Percentiles rank a stretch among this genome's conserved stretches.
Conservation (phyloP, 2,329 filamentous ascomycete species). For the Macrophomina pseudophaseolina region DNA sequence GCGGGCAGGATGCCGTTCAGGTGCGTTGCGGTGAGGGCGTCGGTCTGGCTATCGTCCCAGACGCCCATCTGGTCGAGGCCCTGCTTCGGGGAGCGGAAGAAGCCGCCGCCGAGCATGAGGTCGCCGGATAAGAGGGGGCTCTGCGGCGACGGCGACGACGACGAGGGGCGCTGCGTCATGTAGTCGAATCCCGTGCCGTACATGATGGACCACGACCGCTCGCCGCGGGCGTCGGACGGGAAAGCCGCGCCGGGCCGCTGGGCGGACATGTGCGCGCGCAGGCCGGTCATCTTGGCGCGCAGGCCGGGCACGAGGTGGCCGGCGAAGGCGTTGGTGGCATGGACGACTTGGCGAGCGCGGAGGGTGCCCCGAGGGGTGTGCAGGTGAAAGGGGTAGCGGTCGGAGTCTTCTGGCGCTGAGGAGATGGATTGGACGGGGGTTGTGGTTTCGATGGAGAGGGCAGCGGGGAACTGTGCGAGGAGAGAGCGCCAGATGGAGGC, state of each 20-base stretch:
- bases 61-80: constrained; percentile 30
- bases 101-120: constrained; percentile 54
- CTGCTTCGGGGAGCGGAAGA: constrained; percentile 39
- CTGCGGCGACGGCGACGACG: constrained; percentile 40
- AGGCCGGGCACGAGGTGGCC: constrained; percentile 36
- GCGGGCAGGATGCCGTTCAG: constrained; percentile 33
- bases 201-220: constrained; percentile 36
- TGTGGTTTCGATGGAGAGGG: constrained; percentile 12
- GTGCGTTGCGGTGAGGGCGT: constrained; percentile 10
- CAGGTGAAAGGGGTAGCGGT: neutral
- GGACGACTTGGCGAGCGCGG: constrained; percentile 31
- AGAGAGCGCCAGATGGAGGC: constrained; percentile 9
- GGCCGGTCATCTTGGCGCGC: constrained; percentile 16
- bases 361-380: constrained; percentile 19
- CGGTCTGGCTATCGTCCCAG: constrained; percentile 45
- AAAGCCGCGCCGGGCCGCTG: constrained; percentile 12
- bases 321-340: constrained; percentile 39
- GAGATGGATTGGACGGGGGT: constrained; percentile 16
- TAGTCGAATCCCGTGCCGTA: constrained; percentile 23
- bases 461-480: neutral
- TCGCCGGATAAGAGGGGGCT: constrained; percentile 43
- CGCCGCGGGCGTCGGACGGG: neutral
- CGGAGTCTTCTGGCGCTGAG: neutral
- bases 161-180: constrained; percentile 39
- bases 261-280: constrained; percentile 24